Evolutionary conservation across 805 yeast genomes (phyloP).

Genomic region (Wickerhamomyces queroliae): DNA sequence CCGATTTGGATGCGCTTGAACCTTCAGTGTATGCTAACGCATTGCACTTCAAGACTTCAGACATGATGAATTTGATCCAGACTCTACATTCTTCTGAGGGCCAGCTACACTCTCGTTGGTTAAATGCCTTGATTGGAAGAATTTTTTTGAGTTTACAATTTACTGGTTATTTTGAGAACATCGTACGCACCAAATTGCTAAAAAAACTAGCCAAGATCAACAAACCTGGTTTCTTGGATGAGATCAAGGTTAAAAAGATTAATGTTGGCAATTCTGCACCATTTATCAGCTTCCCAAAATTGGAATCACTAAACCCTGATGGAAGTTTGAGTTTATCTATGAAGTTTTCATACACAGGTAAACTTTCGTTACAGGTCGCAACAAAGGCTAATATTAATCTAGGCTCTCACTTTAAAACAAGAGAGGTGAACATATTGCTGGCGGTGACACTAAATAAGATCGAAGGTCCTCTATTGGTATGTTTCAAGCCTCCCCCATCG

Average conservation of each 20-base stretch:
- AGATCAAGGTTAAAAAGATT: slow-evolving; percentile 66
- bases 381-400: slow-evolving; percentile 74
- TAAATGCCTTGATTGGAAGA: slow-evolving; percentile 83
- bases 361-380: slow-evolving; percentile 67
- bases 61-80: slow-evolving; percentile 70
- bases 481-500: slow-evolving; percentile 86
- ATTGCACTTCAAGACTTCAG: slow-evolving; percentile 61
- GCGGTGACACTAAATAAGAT: slow-evolving; percentile 62
- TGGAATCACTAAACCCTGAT: slow-evolving; percentile 68
- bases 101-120: slow-evolving; percentile 81
- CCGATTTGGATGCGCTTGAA: slow-evolving; percentile 33
- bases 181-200: slow-evolving; percentile 52
- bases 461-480: slow-evolving; percentile 66
- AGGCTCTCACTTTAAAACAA: slow-evolving; percentile 65
- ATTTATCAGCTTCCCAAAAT: slow-evolving; percentile 62
- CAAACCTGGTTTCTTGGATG: slow-evolving; percentile 84
- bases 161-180: slow-evolving; percentile 59
- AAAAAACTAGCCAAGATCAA: slow-evolving; percentile 74
- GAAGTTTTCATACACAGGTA: slow-evolving; percentile 67
- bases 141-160: slow-evolving; percentile 70
- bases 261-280: slow-evolving; percentile 82
- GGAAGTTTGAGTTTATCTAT: slow-evolving; percentile 64
- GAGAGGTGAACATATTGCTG: slow-evolving; percentile 71
- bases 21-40: slow-evolving; percentile 69
- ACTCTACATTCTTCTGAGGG: slow-evolving; percentile 78